Evolutionary conservation across 1,139 yeast genomes (phyloP).

Genomic region (Yamadazyma diddensiae): DNA sequence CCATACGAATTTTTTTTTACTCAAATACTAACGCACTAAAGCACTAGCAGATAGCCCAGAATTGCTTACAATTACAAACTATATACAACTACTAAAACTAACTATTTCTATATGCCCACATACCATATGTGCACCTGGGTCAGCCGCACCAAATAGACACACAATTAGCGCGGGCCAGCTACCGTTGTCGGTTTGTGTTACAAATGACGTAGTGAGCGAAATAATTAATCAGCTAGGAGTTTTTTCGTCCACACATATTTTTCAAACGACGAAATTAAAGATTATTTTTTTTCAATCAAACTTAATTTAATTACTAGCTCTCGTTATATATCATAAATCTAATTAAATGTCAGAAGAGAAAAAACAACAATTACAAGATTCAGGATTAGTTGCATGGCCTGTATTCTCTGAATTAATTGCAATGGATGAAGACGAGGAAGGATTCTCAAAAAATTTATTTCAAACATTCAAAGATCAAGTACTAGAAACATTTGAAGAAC

Average conservation of each 20-base stretch:
- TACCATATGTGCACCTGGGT: no score
- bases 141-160: no score
- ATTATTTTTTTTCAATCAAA: no score
- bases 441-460: conserved; percentile 73
- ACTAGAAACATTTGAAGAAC: conserved; percentile 68
- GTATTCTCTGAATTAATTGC: conserved; percentile 85
- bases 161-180: no score
- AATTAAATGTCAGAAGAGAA: conserved; percentile 35
- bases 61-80: no score
- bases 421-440: conserved; percentile 94
- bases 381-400: conserved; percentile 81
- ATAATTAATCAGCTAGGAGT: not conserved
- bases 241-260: not conserved
- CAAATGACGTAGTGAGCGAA: not conserved
- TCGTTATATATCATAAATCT: no score
- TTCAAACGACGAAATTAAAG: not conserved
- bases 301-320: no score
- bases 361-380: conserved; percentile 37
- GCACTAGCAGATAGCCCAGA: no score
- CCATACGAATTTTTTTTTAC: no score
- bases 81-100: no score
- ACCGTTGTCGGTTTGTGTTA: conserved; percentile 1
- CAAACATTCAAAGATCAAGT: conserved; percentile 90
- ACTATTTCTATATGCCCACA: no score
- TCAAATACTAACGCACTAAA: no score